These are phyloP conservation scores for Solanum lycopersicoides DNA, from an alignment of 257 asterid species.

Conservation along the genomic window DNA sequence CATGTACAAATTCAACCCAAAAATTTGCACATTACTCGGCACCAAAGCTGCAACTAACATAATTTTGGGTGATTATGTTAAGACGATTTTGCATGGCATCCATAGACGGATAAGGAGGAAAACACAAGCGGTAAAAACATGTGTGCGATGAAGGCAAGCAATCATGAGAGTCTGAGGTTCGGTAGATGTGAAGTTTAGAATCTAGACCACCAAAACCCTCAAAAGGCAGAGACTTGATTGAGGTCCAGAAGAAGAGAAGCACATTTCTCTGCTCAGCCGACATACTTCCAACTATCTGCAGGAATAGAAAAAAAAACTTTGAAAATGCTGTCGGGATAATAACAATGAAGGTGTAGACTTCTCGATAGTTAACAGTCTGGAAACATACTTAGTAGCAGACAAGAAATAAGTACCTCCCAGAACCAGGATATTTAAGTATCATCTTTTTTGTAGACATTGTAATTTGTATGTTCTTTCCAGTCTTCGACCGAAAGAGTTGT, in stretches of 20 bases:
- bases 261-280: conserved; percentile 57
- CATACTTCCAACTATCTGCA: conserved; percentile 56
- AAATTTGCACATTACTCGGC: conserved; percentile 35
- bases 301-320: neutral
- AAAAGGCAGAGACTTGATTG: conserved; percentile 59
- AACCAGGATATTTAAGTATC: conserved; percentile 79
- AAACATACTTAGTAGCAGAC: neutral
- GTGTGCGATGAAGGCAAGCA: conserved; percentile 76
- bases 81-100: conserved; percentile 41
- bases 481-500: conserved; percentile 63
- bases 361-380: neutral
- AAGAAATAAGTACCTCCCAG: conserved; percentile 32
- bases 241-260: conserved; percentile 85
- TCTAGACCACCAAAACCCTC: conserved; percentile 80
- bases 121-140: conserved; percentile 71
- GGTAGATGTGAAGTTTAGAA: conserved; percentile 60
- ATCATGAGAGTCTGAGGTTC: conserved; percentile 27
- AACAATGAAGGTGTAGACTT: neutral
- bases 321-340: neutral
- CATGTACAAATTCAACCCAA: conserved; percentile 41
- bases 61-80: conserved; percentile 60
- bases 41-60: conserved; percentile 84
- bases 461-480: conserved; percentile 81
- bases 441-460: conserved; percentile 50
- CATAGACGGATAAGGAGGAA: conserved; percentile 53